These are phyloP conservation scores for Bromus sterilis DNA, from an alignment of 176 grass and related monocot species.

Conservation along the genomic window DNA sequence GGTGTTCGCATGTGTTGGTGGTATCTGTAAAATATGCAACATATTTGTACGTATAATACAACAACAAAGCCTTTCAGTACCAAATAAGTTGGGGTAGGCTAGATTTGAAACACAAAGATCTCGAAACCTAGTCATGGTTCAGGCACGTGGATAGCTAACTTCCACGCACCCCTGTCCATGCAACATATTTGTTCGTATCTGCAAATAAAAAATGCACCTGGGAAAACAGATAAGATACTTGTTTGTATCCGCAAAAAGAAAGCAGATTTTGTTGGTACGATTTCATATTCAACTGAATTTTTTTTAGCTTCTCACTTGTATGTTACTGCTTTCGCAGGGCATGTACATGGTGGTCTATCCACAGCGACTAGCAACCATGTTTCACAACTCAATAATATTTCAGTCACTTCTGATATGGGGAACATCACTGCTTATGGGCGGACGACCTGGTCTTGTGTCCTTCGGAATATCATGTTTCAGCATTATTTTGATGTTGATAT, in stretches of 20 bases:
- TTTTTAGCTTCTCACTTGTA: neutral
- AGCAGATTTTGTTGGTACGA: neutral
- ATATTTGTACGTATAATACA: neutral
- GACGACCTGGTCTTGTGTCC: constrained; percentile 48
- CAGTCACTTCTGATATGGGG: constrained; percentile 83
- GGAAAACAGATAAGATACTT: neutral
- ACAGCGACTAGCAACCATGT: constrained; percentile 69
- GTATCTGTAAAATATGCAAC: neutral
- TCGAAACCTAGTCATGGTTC: too few species aligned
- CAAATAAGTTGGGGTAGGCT: too few species aligned
- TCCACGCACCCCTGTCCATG: too few species aligned
- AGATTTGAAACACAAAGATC: too few species aligned
- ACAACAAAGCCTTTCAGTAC: too few species aligned
- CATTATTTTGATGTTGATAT: constrained; percentile 72
- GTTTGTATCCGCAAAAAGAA: neutral
- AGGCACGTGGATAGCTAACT: too few species aligned
- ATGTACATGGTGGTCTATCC: constrained; percentile 93
- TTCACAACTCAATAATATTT: constrained; percentile 92
- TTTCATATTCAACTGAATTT: neutral
- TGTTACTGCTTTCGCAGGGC: constrained; percentile 46
- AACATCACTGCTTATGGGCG: constrained; percentile 86
- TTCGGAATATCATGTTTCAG: constrained; percentile 70
- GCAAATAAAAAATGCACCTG: neutral
- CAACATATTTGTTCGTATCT: neutral
- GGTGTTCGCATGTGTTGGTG: neutral